Conservation (phyloP, 2,329 filamentous ascomycete genomes). For the Cucurbitaria berberidis region DNA sequence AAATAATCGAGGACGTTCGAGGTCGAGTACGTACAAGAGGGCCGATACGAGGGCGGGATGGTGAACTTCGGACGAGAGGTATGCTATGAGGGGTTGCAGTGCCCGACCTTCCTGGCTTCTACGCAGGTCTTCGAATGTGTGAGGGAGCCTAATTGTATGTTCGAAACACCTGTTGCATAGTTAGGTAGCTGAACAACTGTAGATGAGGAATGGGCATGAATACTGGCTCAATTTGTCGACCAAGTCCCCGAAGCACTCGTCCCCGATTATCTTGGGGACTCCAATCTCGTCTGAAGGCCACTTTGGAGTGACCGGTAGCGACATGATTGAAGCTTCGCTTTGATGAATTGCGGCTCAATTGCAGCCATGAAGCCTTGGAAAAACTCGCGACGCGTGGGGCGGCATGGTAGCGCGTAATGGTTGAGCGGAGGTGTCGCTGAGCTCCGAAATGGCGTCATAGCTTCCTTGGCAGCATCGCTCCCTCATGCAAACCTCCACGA, state of each 20-base stretch:
- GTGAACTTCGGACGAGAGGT: slow-evolving; percentile 67
- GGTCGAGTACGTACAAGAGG: slow-evolving; percentile 64
- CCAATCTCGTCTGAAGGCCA: slow-evolving; percentile 41
- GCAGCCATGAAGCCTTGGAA: slow-evolving; percentile 5
- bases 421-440: slow-evolving; percentile 1
- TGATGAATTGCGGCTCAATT: slow-evolving; percentile 10
- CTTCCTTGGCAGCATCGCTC: slow-evolving; percentile 23
- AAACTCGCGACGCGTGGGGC: slow-evolving; percentile 11
- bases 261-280: slow-evolving; percentile 63
- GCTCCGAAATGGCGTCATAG: slow-evolving; percentile 17
- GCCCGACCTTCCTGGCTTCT: slow-evolving; percentile 66
- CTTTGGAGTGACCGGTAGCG: slow-evolving; percentile 34
- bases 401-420: slow-evolving; percentile 8
- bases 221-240: slow-evolving; percentile 68
- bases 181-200: slow-evolving; percentile 20
- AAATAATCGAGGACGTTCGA: neutral
- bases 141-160: slow-evolving; percentile 67
- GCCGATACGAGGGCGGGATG: slow-evolving; percentile 76
- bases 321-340: slow-evolving; percentile 25
- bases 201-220: slow-evolving; percentile 2
- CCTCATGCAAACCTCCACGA: slow-evolving; percentile 2
- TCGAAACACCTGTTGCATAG: slow-evolving; percentile 49
- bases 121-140: slow-evolving; percentile 75
- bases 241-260: slow-evolving; percentile 68
- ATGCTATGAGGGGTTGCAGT: slow-evolving; percentile 67